A percentile compares a stretch with the other conserved stretches of the same genome.
These are phyloP conservation scores for Globisporangium lucens DNA, from an alignment of 352 stramenopile species.

Conservation along the genomic window DNA sequence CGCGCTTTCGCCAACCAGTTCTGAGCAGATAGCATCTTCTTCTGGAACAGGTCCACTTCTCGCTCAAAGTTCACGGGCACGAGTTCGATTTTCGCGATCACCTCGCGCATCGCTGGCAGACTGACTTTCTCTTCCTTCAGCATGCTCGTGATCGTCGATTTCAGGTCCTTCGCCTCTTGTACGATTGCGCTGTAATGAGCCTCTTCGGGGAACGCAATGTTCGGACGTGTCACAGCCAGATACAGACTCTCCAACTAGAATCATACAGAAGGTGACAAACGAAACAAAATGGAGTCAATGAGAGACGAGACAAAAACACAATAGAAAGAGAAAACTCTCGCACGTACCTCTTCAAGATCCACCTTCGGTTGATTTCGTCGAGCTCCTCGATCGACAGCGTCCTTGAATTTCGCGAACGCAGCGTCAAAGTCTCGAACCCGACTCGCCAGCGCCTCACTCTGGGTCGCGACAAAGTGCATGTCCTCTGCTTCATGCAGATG, in stretches of 20 bases:
- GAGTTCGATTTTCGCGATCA: constrained; percentile 78
- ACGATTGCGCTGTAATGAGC: constrained; percentile 42
- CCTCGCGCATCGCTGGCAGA: constrained; percentile 71
- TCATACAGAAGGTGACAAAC: neutral
- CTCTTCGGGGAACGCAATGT: constrained; percentile 66
- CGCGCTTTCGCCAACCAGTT: constrained; percentile 83
- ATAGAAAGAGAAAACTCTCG: neutral
- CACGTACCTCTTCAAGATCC: constrained; percentile 43
- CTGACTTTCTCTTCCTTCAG: constrained; percentile 81
- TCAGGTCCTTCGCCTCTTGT: constrained; percentile 58
- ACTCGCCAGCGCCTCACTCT: constrained; percentile 33
- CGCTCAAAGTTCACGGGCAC: constrained; percentile 83
- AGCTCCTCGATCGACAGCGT: constrained; percentile 56
- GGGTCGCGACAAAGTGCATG: constrained; percentile 40
- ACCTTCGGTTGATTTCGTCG: constrained; percentile 70
- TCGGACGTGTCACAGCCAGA: constrained; percentile 33
- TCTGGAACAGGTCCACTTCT: constrained; percentile 76
- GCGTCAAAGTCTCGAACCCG: constrained; percentile 51
- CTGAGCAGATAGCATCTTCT: constrained; percentile 83
- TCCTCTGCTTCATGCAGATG: constrained; percentile 62
- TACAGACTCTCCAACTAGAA: constrained; percentile 47
- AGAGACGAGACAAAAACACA: neutral
- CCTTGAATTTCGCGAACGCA: constrained; percentile 62
- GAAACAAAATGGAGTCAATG: neutral
- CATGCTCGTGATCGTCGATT: constrained; percentile 63